Percentiles rank a stretch among this genome's conserved stretches.
Evolutionary conservation across 2,329 filamentous ascomycete genomes (phyloP).

Genomic region (Arthrobotrys entomopaga): DNA sequence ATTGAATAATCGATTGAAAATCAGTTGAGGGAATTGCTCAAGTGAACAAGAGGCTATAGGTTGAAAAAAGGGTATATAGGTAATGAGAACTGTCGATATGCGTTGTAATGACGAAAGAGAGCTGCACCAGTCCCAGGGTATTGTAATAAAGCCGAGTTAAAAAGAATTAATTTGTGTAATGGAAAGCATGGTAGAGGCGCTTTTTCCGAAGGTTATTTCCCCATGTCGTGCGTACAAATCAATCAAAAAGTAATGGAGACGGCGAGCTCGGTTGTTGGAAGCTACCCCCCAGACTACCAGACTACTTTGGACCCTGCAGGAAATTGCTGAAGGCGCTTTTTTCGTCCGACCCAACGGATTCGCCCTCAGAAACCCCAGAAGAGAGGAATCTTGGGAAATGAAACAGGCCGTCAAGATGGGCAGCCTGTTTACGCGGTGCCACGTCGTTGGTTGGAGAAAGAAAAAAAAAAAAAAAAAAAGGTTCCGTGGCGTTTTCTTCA

Average conservation of each 20-base stretch:
- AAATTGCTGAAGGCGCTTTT: conserved; percentile 14
- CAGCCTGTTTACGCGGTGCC: conserved; percentile 30
- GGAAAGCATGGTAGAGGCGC: conserved; percentile 48
- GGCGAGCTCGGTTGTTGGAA: conserved; percentile 47
- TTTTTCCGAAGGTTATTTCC: conserved; percentile 16
- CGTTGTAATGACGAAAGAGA: conserved; percentile 51
- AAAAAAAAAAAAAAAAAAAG: too few species aligned
- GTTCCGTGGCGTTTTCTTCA: neutral
- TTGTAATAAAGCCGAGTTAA: conserved; percentile 37
- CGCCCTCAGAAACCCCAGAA: conserved; percentile 42
- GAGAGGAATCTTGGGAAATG: conserved; percentile 14
- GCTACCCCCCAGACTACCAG: too few species aligned
- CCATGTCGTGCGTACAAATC: conserved; percentile 42
- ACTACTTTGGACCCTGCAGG: conserved; percentile 53
- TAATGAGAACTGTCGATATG: conserved; percentile 34
- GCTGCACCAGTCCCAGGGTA: conserved; percentile 42
- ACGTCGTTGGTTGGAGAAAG: conserved; percentile 34
- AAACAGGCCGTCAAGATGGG: conserved; percentile 31
- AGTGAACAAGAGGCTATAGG: neutral
- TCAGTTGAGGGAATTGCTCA: conserved; percentile 14
- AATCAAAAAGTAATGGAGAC: conserved; percentile 24
- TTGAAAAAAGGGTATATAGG: conserved; percentile 31
- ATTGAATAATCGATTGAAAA: conserved; percentile 24
- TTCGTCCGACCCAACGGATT: conserved; percentile 40
- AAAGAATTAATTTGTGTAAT: conserved; percentile 54